Base-by-base conservation (phyloP, 2,329 filamentous ascomycete species). In the Calonectria pseudoreteaudii region DNA sequence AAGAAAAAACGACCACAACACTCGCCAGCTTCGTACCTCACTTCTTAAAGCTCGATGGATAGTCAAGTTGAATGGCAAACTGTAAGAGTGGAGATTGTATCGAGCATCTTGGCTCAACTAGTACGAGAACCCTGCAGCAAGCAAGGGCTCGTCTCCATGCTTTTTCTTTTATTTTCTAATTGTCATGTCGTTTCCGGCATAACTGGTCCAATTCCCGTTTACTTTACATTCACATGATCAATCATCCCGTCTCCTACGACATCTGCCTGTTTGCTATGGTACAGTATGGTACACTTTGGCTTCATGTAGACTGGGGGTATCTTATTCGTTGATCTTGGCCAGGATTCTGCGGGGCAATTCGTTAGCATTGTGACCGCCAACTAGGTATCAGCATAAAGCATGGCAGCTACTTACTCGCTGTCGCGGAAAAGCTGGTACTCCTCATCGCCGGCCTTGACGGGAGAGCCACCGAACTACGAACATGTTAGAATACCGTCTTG, bases 371-470 rank as follows among this genome's bases (percentile, higher is more conserved):
- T 16, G 20, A 38, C 23, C 58, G 28, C 50, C 36, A 28, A 52
- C 41, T 34, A 13, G 30, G n/a, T 26, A 67, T 26, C 34, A n/a
- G 18, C 23, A 30, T 5, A 31, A 13, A 20, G 23, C 34, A 18
- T 28, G 64, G 49, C 36, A 18, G 26, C 4, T 23, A 94, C 96
- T 88, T 93, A 98, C 96, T 99, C 97, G 89, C 95, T 94, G 88
- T 99, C 97, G 83, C 97, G 92, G 94, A 98, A 99, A 78, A 99
- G 92, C 77, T 94, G 93, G 90, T 92, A 98, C 89, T 99, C 97
- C 80, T 98, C 95, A 82, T 99, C 96, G 80, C 96, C 97, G 81
- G 98, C 95, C 92, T 98, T 98, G 86, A 99, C 93, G 78, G 96
- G 94, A 84, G 94, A 97, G 78, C 97, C 97, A 83, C 97, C 97